Evolutionary conservation across 2,329 filamentous ascomycete genomes (phyloP), one percentile per base, ranked within the genome.

Genomic region (Fusarium beomiforme): DNA sequence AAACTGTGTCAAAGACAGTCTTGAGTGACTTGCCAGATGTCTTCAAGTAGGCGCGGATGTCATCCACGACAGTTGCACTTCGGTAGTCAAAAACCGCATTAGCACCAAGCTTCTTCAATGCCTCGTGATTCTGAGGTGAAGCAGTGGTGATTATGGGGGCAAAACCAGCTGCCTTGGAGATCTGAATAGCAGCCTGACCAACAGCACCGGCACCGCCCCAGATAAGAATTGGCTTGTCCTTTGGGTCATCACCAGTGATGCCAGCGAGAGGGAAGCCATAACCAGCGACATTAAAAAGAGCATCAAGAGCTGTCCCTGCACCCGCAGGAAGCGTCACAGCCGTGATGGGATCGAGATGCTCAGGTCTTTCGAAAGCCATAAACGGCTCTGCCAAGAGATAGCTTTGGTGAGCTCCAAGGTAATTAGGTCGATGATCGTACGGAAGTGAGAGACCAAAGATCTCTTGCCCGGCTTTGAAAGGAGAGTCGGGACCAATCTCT

Each of bases 361-460:
- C 13, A 7, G 62, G 62, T 3, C 64, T 21, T 8, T 26, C 14
- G 13, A 61, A 67, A 7, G 62, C 21, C 55, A 61, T 61, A 1
- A 67, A 42, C 0, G 36, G 14, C 2, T 73, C 70, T 1, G 70
- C 67, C 2, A 73, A n/a, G 1, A 73, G 55, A 16, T 47, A 58
- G 2, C 54, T 59, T 6, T 73, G 70, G n/a, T 73, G 70, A 0
- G 70, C 64, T 1, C 70, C 70, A 5, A 71, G 44, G 2, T 70
- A 24, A 7, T 60, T 42, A 0, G 69, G 69, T 1, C 69, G 67
- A 0, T 24, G 57, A 4, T 70, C 51, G n/a, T 53, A 67, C 2
- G 67, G 63, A 1, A 59, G 2, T 0, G 68, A 71, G 3, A 64
- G 37, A 2, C 68, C 62, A 21, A 70, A 71, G 9, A 70, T 26